Evolutionary conservation across 345 rosid species (phyloP).

Genomic region (Alliaria petiolata): DNA sequence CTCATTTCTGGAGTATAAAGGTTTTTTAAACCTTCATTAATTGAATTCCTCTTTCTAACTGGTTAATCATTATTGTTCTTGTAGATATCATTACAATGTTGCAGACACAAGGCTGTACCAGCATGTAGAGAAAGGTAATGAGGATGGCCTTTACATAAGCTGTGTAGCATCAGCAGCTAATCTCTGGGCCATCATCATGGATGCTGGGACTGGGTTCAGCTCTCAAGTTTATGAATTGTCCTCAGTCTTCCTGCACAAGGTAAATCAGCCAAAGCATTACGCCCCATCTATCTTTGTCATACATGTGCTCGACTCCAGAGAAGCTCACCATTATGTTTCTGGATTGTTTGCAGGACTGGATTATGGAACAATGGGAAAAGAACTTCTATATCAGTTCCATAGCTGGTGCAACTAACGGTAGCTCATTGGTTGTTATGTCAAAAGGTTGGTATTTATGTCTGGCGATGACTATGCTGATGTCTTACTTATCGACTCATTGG

Average conservation of each 20-base stretch:
- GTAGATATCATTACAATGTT: conserved; percentile 95
- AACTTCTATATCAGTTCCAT: conserved; percentile 88
- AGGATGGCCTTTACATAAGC: conserved; percentile 84
- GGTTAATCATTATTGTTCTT: conserved; percentile 19
- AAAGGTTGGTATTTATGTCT: conserved; percentile 54
- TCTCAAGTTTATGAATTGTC: conserved; percentile 90
- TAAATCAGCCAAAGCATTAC: conserved; percentile 24
- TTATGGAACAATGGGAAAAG: conserved; percentile 98
- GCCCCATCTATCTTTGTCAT: background rate
- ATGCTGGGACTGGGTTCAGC: conserved; percentile 93
- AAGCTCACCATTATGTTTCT: conserved; percentile 1
- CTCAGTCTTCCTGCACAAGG: conserved; percentile 83
- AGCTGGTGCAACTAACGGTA: conserved; percentile 88
- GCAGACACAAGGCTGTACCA: conserved; percentile 71
- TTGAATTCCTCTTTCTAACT: background rate
- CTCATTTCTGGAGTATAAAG: background rate
- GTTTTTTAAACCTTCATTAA: background rate
- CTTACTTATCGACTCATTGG: background rate
- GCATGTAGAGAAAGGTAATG: conserved; percentile 91
- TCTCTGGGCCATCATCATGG: conserved; percentile 98
- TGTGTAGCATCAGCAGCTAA: conserved; percentile 84
- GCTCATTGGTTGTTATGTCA: conserved; percentile 92
- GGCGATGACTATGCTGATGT: background rate
- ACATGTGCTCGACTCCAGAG: conserved; percentile 6
- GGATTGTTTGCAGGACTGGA: conserved; percentile 74